Evolutionary conservation across 148 eudicot genomes (phyloP), one percentile per base, ranked within the genome.

Genomic region (Mesembryanthemum crystallinum): DNA sequence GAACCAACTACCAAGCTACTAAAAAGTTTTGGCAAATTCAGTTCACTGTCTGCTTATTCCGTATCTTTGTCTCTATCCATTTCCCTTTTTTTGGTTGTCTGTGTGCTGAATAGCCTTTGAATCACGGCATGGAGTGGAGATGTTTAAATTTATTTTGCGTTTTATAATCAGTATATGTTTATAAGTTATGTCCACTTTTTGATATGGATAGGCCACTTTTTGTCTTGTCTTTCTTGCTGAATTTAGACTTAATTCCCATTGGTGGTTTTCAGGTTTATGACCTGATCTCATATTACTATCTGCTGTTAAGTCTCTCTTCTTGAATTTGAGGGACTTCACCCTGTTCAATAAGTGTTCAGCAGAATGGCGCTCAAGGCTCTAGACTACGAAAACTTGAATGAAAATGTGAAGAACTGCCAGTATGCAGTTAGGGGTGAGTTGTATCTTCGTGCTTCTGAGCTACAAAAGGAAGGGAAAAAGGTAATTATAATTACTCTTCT

Each of bases 381-480:
- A 78, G 98, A 95, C 81, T 89, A 92, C 79, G 97, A 95, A 13
- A 71, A 78, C 62, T 67, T 95, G 78, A 95, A 95, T 73, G 97
- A 92, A 86, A 95, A 95, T 80, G 98, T 95, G 78, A 95, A 95
- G 90, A 95, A 90, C 86, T 87, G 82, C 58, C 97, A 95, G 76
- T 95, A 95, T 86, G 97, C 98, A 80, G 98, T 95, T 64, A 86
- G 97, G 88, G 98, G 98, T 33, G 98, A 95, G 85, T 84, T 95
- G 82, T 95, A 95, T 83, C 98, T 95, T 80, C 96, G 98, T 70
- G 98, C 98, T 70, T 87, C 97, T 54, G 98, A 95, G 87, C 98
- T 95, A 84, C 97, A 95, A 80, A 92, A 89, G 76, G 98, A 95
- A 84, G 98, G 98, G 64, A 95, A 95, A 79, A 95, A 92, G 98